phyloP scores from a whole-genome alignment of 2,329 filamentous ascomycete genomes.

The Drechmeria coniospora region DNA sequence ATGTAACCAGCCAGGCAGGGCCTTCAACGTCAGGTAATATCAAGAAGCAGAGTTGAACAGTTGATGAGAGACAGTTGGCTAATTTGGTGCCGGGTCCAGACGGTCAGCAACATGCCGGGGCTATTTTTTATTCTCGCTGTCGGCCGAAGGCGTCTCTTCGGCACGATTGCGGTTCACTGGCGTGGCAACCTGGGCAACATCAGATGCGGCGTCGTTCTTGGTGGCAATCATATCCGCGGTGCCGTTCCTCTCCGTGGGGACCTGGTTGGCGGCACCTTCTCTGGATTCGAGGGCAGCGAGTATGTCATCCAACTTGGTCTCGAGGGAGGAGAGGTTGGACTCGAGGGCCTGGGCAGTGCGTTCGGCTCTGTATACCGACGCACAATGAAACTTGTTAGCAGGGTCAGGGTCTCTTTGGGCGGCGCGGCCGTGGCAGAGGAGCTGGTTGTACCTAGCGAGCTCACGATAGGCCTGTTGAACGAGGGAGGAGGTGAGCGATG shows the following conservation, averaged over 20 bases:
- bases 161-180: too few species aligned
- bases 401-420: too few species aligned
- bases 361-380: slow-evolving; percentile 28
- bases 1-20: too few species aligned
- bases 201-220: too few species aligned
- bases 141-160: too few species aligned
- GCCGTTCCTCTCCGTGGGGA: not conserved
- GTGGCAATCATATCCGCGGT: not conserved
- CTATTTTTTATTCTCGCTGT: too few species aligned
- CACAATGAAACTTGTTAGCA: not conserved
- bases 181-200: too few species aligned
- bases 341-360: slow-evolving; percentile 37
- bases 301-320: slow-evolving; percentile 39
- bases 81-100: too few species aligned
- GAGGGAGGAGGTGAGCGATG: not conserved
- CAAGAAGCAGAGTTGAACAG: too few species aligned
- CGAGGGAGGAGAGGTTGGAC: slow-evolving; percentile 33
- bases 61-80: too few species aligned
- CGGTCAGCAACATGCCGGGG: too few species aligned
- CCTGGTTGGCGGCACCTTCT: slow-evolving; percentile 3
- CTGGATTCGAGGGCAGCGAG: slow-evolving; percentile 30
- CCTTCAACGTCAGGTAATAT: too few species aligned
- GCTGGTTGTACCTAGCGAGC: slow-evolving; percentile 6
- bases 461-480: slow-evolving; percentile 6
- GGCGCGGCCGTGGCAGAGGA: not conserved